Percentiles rank a stretch among this genome's conserved stretches.
phyloP scores from a whole-genome alignment of 805 yeast species.

The Hanseniaspora thailandica region DNA sequence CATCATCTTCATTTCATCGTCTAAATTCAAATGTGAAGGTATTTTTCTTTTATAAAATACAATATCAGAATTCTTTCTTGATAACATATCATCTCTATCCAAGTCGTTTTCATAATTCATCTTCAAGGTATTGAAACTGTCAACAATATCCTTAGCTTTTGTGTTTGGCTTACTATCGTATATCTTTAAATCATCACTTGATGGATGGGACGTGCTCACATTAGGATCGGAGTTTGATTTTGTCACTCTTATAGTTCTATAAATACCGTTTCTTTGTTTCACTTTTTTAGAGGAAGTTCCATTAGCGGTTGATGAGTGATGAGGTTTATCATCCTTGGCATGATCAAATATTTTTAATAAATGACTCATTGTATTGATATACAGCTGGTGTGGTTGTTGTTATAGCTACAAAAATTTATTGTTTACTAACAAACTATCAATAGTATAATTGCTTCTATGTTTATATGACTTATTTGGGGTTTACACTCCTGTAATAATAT shows the following conservation, averaged over 20 bases:
- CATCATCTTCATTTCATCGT: neutral
- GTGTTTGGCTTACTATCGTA: neutral
- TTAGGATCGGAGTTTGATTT: neutral
- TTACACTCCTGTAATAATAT: too few relatives aligned
- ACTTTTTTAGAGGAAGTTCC: neutral
- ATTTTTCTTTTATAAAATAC: slow-evolving; percentile 10
- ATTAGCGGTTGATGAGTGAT: neutral
- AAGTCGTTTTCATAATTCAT: neutral
- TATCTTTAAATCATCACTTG: neutral
- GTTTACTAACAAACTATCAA: too few relatives aligned
- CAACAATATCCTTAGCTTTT: neutral
- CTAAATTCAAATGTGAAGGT: slow-evolving; percentile 1
- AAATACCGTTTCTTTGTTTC: slow-evolving; percentile 10
- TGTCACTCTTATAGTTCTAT: slow-evolving; percentile 3
- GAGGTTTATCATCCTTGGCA: neutral
- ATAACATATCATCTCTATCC: neutral
- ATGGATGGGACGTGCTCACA: neutral
- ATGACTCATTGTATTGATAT: too few relatives aligned
- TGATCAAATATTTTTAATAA: slow-evolving; percentile 8
- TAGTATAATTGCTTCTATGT: too few relatives aligned
- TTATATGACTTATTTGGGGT: too few relatives aligned
- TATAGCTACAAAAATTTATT: too few relatives aligned
- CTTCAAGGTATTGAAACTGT: neutral
- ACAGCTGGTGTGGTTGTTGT: too few relatives aligned
- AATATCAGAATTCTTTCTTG: neutral